Conservation (phyloP, 2,329 filamentous ascomycete genomes). For the Epichloe elymi region DNA sequence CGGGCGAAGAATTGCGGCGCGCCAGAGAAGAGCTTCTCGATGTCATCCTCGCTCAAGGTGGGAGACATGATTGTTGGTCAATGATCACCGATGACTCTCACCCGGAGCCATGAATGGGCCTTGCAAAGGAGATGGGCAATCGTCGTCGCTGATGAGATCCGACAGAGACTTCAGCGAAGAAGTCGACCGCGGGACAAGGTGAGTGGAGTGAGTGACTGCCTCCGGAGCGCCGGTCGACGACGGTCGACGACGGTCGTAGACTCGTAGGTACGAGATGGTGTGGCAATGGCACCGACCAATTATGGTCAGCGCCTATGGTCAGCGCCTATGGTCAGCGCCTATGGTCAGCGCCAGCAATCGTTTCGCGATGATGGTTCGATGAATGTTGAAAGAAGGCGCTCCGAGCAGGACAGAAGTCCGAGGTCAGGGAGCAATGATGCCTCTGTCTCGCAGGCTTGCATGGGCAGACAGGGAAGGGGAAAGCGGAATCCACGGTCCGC, state of each 20-base stretch:
- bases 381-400: neutral
- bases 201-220: neutral
- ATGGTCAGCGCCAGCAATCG: neutral
- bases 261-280: neutral
- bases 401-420: neutral
- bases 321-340: too few species aligned
- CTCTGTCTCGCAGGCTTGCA: neutral
- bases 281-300: neutral
- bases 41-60: constrained; percentile 42
- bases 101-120: constrained; percentile 5
- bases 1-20: constrained; percentile 58
- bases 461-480: neutral
- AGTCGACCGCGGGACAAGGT: neutral
- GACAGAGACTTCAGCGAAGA: neutral
- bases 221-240: neutral
- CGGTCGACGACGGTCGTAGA: neutral
- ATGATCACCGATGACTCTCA: constrained; percentile 23
- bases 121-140: neutral
- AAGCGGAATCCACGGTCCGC: neutral
- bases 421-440: neutral
- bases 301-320: neutral
- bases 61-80: constrained; percentile 46
- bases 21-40: constrained; percentile 62
- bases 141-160: neutral
- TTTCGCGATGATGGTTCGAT: neutral